phyloP scores from a whole-genome alignment of 2,329 filamentous ascomycete species.

The Fusarium tricinctum region DNA sequence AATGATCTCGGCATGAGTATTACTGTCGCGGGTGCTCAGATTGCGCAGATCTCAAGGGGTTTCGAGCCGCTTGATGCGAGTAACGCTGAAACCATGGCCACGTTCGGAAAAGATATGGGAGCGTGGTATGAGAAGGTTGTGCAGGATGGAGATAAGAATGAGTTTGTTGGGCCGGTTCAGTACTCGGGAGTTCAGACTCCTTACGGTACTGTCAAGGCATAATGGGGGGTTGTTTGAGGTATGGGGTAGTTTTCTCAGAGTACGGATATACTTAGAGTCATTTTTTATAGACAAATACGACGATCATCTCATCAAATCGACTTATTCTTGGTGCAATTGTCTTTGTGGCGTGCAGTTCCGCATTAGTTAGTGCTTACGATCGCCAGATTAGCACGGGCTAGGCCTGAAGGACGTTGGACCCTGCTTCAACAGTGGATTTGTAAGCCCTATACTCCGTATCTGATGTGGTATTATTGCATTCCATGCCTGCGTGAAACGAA shows the following conservation, averaged over 20 bases:
- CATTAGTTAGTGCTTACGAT: constrained; percentile 31
- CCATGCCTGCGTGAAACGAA: neutral
- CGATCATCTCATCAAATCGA: neutral
- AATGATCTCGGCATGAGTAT: constrained; percentile 22
- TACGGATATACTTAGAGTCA: neutral
- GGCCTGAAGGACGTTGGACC: neutral
- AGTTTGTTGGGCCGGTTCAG: constrained; percentile 42
- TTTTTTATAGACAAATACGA: neutral
- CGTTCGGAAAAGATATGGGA: constrained; percentile 44
- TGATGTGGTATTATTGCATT: neutral
- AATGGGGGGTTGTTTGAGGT: neutral
- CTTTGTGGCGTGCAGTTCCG: neutral
- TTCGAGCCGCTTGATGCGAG: constrained; percentile 50
- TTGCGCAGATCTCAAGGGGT: constrained; percentile 37
- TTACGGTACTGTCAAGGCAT: constrained; percentile 33
- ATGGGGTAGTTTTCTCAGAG: neutral
- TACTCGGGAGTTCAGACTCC: constrained; percentile 41
- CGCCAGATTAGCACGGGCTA: neutral
- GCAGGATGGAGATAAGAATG: constrained; percentile 49
- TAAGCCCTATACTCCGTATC: constrained; percentile 21
- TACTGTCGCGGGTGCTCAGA: constrained; percentile 33
- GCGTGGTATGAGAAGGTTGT: constrained; percentile 42
- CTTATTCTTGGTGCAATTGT: neutral
- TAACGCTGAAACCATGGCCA: constrained; percentile 38
- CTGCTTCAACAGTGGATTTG: constrained; percentile 30